These are phyloP conservation scores for Populus tomentosa DNA, from an alignment of 441 rosid genomes.

Conservation along the genomic window DNA sequence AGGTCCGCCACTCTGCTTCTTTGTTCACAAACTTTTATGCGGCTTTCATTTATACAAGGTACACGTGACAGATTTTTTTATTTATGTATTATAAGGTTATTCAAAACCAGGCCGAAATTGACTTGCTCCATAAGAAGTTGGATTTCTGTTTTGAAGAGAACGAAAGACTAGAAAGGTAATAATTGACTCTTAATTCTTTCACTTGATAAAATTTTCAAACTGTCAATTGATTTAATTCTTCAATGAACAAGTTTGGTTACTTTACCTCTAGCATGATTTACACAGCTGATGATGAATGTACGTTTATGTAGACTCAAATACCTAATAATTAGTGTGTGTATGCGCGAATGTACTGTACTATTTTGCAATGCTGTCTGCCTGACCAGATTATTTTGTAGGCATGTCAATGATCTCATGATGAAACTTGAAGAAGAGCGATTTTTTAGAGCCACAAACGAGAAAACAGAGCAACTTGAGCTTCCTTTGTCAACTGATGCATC, in stretches of 20 bases:
- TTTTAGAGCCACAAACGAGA: slow-evolving; percentile 33
- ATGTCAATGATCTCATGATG: slow-evolving; percentile 43
- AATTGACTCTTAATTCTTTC: not conserved
- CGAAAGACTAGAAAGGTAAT: slow-evolving; percentile 67
- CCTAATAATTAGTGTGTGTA: not conserved
- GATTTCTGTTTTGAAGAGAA: slow-evolving; percentile 64
- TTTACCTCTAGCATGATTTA: too few relatives aligned
- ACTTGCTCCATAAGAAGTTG: slow-evolving; percentile 58
- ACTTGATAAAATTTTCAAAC: not conserved
- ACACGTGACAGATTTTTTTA: too few relatives aligned
- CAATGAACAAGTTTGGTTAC: not conserved
- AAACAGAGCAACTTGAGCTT: slow-evolving; percentile 23
- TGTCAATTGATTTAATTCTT: not conserved
- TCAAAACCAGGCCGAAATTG: slow-evolving; percentile 81
- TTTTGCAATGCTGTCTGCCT: not conserved
- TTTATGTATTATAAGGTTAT: slow-evolving; percentile 48
- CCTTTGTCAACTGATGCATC: slow-evolving; percentile 24
- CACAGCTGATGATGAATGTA: not conserved
- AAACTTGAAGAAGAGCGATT: slow-evolving; percentile 58
- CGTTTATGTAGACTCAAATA: not conserved
- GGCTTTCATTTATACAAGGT: not conserved
- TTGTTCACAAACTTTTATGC: not conserved
- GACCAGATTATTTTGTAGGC: slow-evolving; percentile 38
- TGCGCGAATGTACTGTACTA: not conserved
- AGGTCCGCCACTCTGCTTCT: slow-evolving; percentile 39